phyloP scores from a whole-genome alignment of 2,329 filamentous ascomycete species.

The Penicillium olsonii region DNA sequence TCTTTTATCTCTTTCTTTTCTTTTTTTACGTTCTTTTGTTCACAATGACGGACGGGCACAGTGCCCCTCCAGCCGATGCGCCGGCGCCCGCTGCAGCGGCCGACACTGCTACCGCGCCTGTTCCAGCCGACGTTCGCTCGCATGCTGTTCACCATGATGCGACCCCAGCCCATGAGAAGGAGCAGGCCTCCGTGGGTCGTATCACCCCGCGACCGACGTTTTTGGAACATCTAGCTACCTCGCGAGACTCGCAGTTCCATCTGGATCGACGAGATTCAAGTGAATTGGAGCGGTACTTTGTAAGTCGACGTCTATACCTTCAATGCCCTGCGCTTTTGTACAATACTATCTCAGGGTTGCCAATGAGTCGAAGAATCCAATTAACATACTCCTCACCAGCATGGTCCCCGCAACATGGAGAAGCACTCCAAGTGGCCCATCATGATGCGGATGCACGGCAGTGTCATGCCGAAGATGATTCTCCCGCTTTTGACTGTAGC shows the following conservation, averaged over 20 bases:
- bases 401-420: conserved; percentile 65
- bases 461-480: conserved; percentile 72
- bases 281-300: conserved; percentile 64
- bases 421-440: conserved; percentile 76
- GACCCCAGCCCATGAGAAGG: conserved; percentile 14
- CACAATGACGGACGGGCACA: conserved; percentile 22
- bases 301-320: conserved; percentile 37
- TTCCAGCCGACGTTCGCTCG: conserved; percentile 15
- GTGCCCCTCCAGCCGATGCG: conserved; percentile 13
- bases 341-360: too few relatives aligned
- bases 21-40: conserved; percentile 2
- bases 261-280: conserved; percentile 35
- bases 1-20: conserved; percentile 1
- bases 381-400: conserved; percentile 17
- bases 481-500: conserved; percentile 65
- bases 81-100: conserved; percentile 13
- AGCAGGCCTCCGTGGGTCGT: conserved; percentile 25
- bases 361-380: too few relatives aligned
- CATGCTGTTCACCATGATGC: conserved; percentile 16
- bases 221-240: conserved; percentile 33
- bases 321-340: too few relatives aligned
- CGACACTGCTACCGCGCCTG: conserved; percentile 16
- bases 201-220: conserved; percentile 37
- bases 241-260: conserved; percentile 34
- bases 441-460: conserved; percentile 74